These are phyloP conservation scores for Penicillium sp. DNA, from an alignment of 2,329 filamentous ascomycete genomes.

Conservation along the genomic window DNA sequence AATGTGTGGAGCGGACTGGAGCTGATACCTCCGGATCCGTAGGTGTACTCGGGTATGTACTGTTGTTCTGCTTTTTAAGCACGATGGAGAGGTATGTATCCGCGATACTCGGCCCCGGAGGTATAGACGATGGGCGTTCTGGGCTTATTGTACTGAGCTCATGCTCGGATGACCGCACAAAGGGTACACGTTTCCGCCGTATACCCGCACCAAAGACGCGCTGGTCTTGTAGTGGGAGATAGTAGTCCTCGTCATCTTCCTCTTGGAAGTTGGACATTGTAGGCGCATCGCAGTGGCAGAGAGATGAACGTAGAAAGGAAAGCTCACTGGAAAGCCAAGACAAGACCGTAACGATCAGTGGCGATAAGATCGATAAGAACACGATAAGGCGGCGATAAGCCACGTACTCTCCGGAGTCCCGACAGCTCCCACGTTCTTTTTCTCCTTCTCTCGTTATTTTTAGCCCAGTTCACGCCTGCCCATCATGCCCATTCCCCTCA, in stretches of 20 bases:
- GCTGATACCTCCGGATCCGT: neutral
- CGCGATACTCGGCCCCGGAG: slow-evolving; percentile 40
- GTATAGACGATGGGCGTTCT: slow-evolving; percentile 35
- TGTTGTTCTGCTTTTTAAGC: slow-evolving; percentile 35
- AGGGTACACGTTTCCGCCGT: slow-evolving; percentile 65
- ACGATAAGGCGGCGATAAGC: slow-evolving; percentile 15
- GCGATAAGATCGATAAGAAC: slow-evolving; percentile 20
- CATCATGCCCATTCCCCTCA: slow-evolving; percentile 67
- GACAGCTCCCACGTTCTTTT: slow-evolving; percentile 20
- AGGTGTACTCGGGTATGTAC: neutral
- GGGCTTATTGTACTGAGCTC: slow-evolving; percentile 40
- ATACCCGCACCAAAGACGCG: slow-evolving; percentile 68
- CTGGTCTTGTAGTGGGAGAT: slow-evolving; percentile 63
- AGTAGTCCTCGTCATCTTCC: slow-evolving; percentile 63
- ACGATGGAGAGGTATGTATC: slow-evolving; percentile 57
- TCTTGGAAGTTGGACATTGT: slow-evolving; percentile 32
- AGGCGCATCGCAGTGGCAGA: slow-evolving; percentile 1
- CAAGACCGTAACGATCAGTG: slow-evolving; percentile 5
- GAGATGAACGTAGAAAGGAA: neutral
- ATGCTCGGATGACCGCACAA: slow-evolving; percentile 60
- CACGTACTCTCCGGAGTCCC: slow-evolving; percentile 23
- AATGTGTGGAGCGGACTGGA: slow-evolving; percentile 19
- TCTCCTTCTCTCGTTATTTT: slow-evolving; percentile 15
- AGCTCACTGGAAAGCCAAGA: neutral
- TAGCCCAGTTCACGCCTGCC: slow-evolving; percentile 5